Base-by-base conservation (phyloP, 1,139 yeast genomes). In the Diutina pseudorugosa region DNA sequence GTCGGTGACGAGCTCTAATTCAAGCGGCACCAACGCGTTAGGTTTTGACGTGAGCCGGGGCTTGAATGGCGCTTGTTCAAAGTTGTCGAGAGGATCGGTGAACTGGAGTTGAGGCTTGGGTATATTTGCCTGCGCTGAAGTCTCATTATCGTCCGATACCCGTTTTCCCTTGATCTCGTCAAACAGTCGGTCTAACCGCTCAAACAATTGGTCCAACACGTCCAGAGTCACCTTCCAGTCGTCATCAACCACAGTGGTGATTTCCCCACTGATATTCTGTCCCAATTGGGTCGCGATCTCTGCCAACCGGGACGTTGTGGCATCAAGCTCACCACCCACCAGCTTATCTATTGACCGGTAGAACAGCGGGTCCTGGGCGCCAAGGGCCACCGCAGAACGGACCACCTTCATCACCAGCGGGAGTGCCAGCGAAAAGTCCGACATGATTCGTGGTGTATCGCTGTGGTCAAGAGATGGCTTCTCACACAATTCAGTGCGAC, bases 361-460 rank as follows among this genome's bases (percentile, higher is more conserved):
- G 61, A 91, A 93, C 48, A 76, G 77, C 25, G 90, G 77, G 69
- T 93, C 98, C 57, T 87, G 89, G 0, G 89, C 80, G 2, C 90
- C 85, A 49, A 93, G 68, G 1, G 86, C 80, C 5, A 85, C 72
- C 0, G 96, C 80, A 1, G 87, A 77, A 57, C 96, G 74, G 41
- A 89, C 81, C 14, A 41, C 36, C 19, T 23, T 23, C n/a, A 49
- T 45, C 40, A 45, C 49, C 27, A n/a, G 21, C 12, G 49, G 49
- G 12, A 45, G 23, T 7, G 27, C 49, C 40, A 8, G 21, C n/a
- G 36, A 25, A 12, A 45, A 45, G 23, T 45, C 49, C 14, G 49
- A 14, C 49, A 45, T 44, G 9, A 11, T 11, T 41, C 20, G 18
- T 40, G 42, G 20, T 40, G 19, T 16, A n/a, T n/a, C 20, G 12